Percentiles rank a stretch among this genome's conserved stretches.
phyloP scores from a whole-genome alignment of 2,329 filamentous ascomycete genomes.

The Monosporascus ibericus region DNA sequence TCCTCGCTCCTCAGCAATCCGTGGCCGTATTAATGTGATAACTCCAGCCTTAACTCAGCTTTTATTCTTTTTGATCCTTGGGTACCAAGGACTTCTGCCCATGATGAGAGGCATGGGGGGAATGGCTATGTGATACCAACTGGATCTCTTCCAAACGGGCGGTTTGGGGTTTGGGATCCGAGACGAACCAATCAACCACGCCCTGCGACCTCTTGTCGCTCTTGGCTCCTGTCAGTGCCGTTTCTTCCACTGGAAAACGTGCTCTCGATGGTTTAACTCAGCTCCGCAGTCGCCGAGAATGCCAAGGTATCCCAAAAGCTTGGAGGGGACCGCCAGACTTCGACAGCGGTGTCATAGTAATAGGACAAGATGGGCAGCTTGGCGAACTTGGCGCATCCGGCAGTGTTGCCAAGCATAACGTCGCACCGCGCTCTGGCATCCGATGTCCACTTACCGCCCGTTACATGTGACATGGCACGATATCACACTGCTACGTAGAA shows the following conservation, averaged over 20 bases:
- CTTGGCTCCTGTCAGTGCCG: neutral
- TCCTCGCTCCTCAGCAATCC: neutral
- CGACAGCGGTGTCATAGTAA: constrained; percentile 2
- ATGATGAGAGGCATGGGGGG: neutral
- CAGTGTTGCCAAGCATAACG: neutral
- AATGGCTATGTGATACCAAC: neutral
- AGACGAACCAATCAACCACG: neutral
- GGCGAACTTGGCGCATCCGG: constrained; percentile 22
- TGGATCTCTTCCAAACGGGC: neutral
- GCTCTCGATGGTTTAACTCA: neutral
- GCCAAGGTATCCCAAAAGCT: neutral
- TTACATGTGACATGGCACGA: neutral
- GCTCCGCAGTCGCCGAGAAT: neutral
- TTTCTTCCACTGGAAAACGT: neutral
- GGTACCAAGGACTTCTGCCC: neutral
- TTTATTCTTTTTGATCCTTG: neutral
- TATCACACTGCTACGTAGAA: neutral
- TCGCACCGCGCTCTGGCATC: neutral
- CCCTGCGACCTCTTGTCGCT: neutral
- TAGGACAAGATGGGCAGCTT: constrained; percentile 19
- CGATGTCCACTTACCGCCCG: neutral
- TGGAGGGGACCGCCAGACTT: neutral
- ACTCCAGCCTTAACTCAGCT: neutral
- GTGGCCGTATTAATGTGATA: neutral
- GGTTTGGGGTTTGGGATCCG: neutral